These are phyloP conservation scores for Hordeum pubiflorum DNA, from an alignment of 202 grass and related monocot genomes.

Conservation along the genomic window DNA sequence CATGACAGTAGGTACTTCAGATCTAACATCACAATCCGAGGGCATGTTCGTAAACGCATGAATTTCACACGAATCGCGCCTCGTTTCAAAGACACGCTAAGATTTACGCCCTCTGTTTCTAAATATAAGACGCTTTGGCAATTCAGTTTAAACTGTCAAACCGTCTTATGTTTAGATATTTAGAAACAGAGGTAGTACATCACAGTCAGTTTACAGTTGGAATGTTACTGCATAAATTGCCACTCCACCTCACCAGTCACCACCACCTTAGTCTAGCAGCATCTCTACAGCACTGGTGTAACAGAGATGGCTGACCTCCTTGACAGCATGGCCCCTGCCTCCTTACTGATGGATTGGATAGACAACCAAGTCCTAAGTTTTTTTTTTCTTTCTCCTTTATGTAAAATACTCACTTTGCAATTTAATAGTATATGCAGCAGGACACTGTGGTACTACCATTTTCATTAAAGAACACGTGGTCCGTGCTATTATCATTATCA, in stretches of 20 bases:
- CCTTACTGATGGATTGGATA: not conserved
- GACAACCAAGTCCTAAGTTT: not conserved
- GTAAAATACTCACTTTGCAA: not conserved
- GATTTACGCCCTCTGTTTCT: too few species aligned
- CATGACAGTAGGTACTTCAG: not conserved
- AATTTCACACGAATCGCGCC: not conserved
- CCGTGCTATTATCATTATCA: not conserved
- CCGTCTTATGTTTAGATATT: too few species aligned
- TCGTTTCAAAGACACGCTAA: too few species aligned
- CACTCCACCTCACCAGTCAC: not conserved
- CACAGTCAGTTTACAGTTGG: not conserved
- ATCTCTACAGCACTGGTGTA: not conserved
- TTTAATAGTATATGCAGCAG: not conserved
- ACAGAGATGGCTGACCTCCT: not conserved
- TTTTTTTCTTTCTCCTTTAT: not conserved
- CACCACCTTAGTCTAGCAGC: not conserved
- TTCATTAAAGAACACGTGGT: not conserved
- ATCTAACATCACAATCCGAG: not conserved
- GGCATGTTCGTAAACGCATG: not conserved
- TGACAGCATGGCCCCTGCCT: not conserved
- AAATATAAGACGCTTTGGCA: too few species aligned
- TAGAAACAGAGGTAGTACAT: not conserved
- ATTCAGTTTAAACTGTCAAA: too few species aligned
- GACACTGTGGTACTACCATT: not conserved
- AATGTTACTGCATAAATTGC: not conserved